phyloP scores from a whole-genome alignment of 345 rosid species.

The Nasturtium officinale region DNA sequence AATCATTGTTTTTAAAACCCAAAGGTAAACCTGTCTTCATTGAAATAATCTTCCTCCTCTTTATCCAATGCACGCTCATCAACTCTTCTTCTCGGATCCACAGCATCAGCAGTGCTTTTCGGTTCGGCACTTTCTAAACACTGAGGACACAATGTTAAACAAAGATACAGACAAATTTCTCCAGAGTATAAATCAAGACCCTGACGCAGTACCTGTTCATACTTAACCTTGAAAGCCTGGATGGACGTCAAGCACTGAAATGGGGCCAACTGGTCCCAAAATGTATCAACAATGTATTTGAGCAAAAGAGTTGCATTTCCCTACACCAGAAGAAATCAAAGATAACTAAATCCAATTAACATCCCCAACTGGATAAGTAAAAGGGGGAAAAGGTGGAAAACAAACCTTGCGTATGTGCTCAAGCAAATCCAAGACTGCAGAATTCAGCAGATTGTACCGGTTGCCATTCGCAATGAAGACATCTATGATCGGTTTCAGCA shows the following conservation, averaged over 20 bases:
- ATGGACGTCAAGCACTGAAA: constrained; percentile 76
- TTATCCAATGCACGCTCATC: constrained; percentile 95
- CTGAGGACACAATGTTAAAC: constrained; percentile 50
- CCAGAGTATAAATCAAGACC: not conserved
- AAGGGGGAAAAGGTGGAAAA: constrained; percentile 26
- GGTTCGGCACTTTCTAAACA: constrained; percentile 72
- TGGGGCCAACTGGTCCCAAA: constrained; percentile 76
- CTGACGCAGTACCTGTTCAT: constrained; percentile 75
- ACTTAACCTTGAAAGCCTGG: constrained; percentile 78
- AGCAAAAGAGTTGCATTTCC: constrained; percentile 79
- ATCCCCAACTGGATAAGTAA: constrained; percentile 21
- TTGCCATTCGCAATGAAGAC: constrained; percentile 85
- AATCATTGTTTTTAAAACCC: constrained; percentile 6
- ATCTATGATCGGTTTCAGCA: constrained; percentile 82
- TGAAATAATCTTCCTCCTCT: constrained; percentile 99
- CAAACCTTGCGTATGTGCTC: constrained; percentile 90
- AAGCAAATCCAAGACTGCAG: constrained; percentile 88
- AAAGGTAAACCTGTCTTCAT: constrained; percentile 73
- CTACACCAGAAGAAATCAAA: constrained; percentile 47
- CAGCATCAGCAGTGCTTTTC: constrained; percentile 51
- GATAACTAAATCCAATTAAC: constrained; percentile 1
- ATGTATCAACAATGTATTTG: constrained; percentile 75
- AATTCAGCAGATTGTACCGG: constrained; percentile 90
- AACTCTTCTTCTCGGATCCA: constrained; percentile 64
- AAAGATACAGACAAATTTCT: not conserved